Evolutionary conservation across 768 basidiomycete species (phyloP).

Genomic region (Trametes punicea): DNA sequence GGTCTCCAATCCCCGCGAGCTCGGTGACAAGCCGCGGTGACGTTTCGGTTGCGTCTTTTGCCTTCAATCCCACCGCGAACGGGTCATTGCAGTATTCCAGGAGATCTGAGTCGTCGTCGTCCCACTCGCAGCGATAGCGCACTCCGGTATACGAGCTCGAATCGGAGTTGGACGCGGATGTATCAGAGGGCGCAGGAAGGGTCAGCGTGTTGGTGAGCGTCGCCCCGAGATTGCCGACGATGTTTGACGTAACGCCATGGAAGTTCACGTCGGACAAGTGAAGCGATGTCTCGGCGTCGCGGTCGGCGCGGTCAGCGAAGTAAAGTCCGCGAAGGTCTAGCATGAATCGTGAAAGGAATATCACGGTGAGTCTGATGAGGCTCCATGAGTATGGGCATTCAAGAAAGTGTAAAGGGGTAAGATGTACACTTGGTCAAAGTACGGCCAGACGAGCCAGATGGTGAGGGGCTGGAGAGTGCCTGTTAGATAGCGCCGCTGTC

Average conservation of each 20-base stretch:
- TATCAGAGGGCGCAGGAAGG: background rate
- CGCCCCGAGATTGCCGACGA: constrained; percentile 9
- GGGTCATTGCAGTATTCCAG: background rate
- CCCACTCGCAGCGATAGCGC: background rate
- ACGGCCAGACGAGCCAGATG: constrained; percentile 8
- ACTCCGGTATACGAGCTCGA: background rate
- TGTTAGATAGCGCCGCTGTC: background rate
- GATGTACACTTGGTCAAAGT: constrained; percentile 9
- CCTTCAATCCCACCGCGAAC: background rate
- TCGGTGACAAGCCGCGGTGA: background rate
- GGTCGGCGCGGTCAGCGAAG: background rate
- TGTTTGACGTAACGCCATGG: background rate
- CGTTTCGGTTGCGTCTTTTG: background rate
- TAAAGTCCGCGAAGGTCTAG: constrained; percentile 8
- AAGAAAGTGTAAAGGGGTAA: background rate
- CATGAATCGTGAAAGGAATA: constrained; percentile 8
- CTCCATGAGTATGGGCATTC: background rate
- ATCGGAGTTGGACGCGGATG: background rate
- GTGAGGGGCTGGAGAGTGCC: background rate
- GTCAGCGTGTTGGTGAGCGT: background rate
- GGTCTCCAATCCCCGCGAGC: too few relatives aligned
- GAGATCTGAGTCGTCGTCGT: background rate
- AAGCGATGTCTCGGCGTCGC: background rate
- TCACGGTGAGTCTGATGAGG: constrained; percentile 1
- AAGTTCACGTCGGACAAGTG: constrained; percentile 1